Percentiles rank a stretch among this genome's conserved stretches.
Conservation (phyloP, 139 green algal genomes). For the Closterium sp. region DNA sequence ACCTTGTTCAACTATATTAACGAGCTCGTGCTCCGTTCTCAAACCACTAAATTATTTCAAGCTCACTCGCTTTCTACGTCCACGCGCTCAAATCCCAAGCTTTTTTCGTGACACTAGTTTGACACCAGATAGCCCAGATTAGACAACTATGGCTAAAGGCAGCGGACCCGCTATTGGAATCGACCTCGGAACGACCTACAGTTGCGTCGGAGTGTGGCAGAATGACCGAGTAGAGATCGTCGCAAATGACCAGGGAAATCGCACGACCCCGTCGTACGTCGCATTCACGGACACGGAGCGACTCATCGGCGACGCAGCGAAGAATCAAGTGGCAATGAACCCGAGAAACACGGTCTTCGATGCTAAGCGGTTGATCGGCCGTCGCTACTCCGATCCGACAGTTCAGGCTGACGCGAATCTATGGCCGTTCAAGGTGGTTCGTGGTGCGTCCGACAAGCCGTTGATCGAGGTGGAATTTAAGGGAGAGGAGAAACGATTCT, state of each 20-base stretch:
- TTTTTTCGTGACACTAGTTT: too few relatives aligned
- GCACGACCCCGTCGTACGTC: conserved; percentile 91
- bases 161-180: conserved; percentile 30
- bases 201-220: conserved; percentile 58
- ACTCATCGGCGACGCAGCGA: conserved; percentile 82
- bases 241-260: conserved; percentile 66
- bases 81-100: too few relatives aligned
- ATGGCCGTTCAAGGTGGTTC: conserved; percentile 77
- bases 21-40: too few relatives aligned
- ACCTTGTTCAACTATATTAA: too few relatives aligned
- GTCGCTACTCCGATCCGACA: conserved; percentile 76
- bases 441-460: conserved; percentile 78
- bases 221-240: conserved; percentile 57
- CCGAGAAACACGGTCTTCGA: conserved; percentile 42
- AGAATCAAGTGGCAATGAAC: conserved; percentile 81
- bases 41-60: too few relatives aligned
- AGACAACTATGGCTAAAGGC: too few relatives aligned
- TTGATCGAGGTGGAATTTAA: conserved; percentile 92
- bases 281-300: conserved; percentile 96
- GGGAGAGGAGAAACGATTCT: conserved; percentile 80
- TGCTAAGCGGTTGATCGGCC: conserved; percentile 95
- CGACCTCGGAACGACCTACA: conserved; percentile 57
- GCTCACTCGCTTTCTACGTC: too few relatives aligned
- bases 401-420: conserved; percentile 91
- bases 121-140: too few relatives aligned